Base-by-base conservation (phyloP, 2,329 filamentous ascomycete genomes). In the Huntiella moniliformis region DNA sequence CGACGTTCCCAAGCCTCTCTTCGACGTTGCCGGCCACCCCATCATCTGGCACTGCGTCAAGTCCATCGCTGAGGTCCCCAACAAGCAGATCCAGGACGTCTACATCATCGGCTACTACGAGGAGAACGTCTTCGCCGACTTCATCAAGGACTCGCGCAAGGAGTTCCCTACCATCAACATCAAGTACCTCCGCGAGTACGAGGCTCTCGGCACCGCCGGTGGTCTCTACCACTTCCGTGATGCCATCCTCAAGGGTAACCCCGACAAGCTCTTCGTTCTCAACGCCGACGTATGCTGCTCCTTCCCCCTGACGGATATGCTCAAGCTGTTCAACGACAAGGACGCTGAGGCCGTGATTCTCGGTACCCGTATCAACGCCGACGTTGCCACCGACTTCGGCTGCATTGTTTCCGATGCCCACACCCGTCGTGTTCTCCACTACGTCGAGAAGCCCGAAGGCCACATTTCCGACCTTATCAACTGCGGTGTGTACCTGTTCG, bases 71-170 rank as follows among this genome's bases (percentile, higher is more conserved):
- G 92, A 87, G 62, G 83, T 96, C 50, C 81, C 84, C 56, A 81
- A 83, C 58, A 73, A 63, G 53, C 59, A 63, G 52, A 84, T 98
- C 63, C 83, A 86, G 60, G 91, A 98, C 65, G 88, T 98, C 56
- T 87, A 91, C 68, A 79, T 98, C 58, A 92, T 98, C 59, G 91
- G 91, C 59, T 98, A 98, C 74, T 98, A 96, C 64, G 91, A 98
- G 61, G 91, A 96, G 67, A 74, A 77, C 38, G 84, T 96, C 57
- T 95, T 96, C 74, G 82, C 86, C 58, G 87, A 95, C 65, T 96
- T 96, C 67, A 93, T 96, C 70, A 94, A 93, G 65, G 82, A 93
- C 60, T 77, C 86, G 51, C 70, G 77, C 51, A 75, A 75, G 61
- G 81, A 84, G 60, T 93, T 93, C 67, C 85, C 87, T 45, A 75